These are phyloP conservation scores for Oxytropis ochrocephala DNA, from an alignment of 306 rosid species.

Conservation along the genomic window DNA sequence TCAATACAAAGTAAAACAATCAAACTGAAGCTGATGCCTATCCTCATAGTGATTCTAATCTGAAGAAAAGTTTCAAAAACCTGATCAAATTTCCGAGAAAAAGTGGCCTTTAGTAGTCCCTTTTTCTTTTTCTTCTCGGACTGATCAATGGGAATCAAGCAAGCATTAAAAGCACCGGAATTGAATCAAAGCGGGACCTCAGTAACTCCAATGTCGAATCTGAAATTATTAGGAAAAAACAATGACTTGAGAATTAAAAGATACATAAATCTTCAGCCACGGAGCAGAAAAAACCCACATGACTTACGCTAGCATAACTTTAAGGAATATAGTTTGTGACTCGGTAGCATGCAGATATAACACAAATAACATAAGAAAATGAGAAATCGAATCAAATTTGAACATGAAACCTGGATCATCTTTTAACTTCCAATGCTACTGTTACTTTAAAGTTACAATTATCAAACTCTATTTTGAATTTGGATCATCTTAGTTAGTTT, in stretches of 20 bases:
- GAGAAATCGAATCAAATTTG: constrained; percentile 4
- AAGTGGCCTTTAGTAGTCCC: constrained; percentile 56
- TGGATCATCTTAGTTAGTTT: neutral
- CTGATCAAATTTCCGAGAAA: constrained; percentile 69
- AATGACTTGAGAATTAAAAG: constrained; percentile 11
- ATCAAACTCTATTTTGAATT: neutral
- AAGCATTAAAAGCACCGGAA: constrained; percentile 82
- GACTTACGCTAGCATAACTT: neutral
- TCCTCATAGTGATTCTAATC: neutral
- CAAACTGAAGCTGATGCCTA: neutral
- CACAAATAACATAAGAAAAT: neutral
- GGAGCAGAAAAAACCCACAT: constrained; percentile 7
- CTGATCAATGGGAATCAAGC: constrained; percentile 66
- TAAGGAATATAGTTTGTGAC: neutral
- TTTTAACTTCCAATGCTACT: neutral
- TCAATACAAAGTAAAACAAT: neutral
- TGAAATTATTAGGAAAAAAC: constrained; percentile 34
- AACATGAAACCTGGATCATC: neutral
- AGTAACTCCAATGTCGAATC: constrained; percentile 90
- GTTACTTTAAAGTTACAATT: neutral
- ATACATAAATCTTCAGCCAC: constrained; percentile 14
- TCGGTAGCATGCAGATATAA: neutral
- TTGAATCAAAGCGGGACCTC: constrained; percentile 75
- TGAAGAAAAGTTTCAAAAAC: constrained; percentile 40
- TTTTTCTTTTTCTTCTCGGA: constrained; percentile 39